Evolutionary conservation across 106 monocot genomes (phyloP).

Genomic region (Dioscorea zingiberensis): DNA sequence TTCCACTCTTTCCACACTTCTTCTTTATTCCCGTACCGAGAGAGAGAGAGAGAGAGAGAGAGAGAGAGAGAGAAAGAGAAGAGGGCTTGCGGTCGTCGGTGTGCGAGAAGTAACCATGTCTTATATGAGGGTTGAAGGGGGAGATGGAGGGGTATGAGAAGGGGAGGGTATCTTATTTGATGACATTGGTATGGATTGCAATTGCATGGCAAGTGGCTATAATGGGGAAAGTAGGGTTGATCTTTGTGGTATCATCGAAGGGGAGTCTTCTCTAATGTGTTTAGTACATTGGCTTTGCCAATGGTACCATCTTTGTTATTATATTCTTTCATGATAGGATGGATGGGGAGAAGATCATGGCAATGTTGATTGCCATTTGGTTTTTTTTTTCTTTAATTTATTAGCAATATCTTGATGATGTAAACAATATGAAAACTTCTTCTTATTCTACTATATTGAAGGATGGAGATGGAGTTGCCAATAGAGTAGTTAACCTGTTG

Average conservation of each 20-base stretch:
- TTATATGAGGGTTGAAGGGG: slow-evolving; percentile 2
- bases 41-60: too few relatives aligned
- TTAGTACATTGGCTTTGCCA: slow-evolving; percentile 20
- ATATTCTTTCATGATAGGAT: slow-evolving; percentile 30
- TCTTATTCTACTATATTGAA: too few relatives aligned
- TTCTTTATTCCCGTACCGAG: too few relatives aligned
- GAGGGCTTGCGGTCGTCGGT: too few relatives aligned
- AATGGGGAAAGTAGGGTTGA: slow-evolving; percentile 20
- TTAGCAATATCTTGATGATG: slow-evolving; percentile 27
- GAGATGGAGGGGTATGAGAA: slow-evolving; percentile 18
- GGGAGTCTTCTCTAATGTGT: slow-evolving; percentile 33
- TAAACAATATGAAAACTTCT: slow-evolving; percentile 2
- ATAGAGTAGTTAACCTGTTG: background rate
- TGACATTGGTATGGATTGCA: slow-evolving; percentile 26
- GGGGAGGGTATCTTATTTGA: slow-evolving; percentile 24
- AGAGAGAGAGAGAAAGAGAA: too few relatives aligned
- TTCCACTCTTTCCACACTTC: too few relatives aligned
- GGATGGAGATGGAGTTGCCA: background rate
- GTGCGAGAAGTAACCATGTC: too few relatives aligned
- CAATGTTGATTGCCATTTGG: slow-evolving; percentile 24
- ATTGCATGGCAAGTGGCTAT: slow-evolving; percentile 25
- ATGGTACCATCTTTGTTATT: slow-evolving; percentile 28
- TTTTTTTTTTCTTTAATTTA: slow-evolving; percentile 25
- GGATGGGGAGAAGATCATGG: slow-evolving; percentile 27
- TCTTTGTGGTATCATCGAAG: slow-evolving; percentile 34